phyloP scores from a whole-genome alignment of 2,329 filamentous ascomycete genomes.

The Colletotrichum falcatum region DNA sequence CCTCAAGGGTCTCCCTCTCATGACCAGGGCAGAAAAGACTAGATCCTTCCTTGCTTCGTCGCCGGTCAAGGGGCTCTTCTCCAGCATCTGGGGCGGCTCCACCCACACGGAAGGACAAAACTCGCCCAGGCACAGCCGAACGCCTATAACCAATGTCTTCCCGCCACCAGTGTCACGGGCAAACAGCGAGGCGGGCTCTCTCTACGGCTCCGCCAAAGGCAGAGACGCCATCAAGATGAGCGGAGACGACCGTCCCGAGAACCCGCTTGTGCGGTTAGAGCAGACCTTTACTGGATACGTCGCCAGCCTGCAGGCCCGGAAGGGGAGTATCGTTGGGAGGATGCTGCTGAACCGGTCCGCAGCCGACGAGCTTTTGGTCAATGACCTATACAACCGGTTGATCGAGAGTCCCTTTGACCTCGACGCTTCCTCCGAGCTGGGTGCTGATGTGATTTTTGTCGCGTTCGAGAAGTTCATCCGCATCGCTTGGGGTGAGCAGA shows the following conservation, averaged over 20 bases:
- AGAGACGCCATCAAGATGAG: slow-evolving; percentile 57
- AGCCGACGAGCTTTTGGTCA: slow-evolving; percentile 84
- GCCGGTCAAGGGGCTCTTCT: slow-evolving; percentile 85
- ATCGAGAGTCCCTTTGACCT: slow-evolving; percentile 86
- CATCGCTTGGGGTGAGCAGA: slow-evolving; percentile 88
- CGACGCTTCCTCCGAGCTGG: slow-evolving; percentile 79
- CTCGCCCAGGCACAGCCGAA: slow-evolving; percentile 55
- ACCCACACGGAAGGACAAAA: slow-evolving; percentile 56
- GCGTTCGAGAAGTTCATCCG: slow-evolving; percentile 94
- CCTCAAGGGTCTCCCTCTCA: slow-evolving; percentile 75
- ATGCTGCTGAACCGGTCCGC: slow-evolving; percentile 76
- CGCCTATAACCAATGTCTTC: slow-evolving; percentile 54
- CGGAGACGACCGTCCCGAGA: slow-evolving; percentile 68
- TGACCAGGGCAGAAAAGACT: slow-evolving; percentile 72
- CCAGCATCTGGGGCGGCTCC: slow-evolving; percentile 79
- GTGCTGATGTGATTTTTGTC: slow-evolving; percentile 87
- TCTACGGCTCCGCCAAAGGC: slow-evolving; percentile 66
- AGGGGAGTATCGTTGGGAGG: slow-evolving; percentile 86
- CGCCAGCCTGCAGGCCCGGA: slow-evolving; percentile 83
- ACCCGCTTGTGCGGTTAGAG: slow-evolving; percentile 80
- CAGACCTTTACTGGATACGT: slow-evolving; percentile 88
- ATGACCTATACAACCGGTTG: slow-evolving; percentile 90
- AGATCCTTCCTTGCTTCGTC: slow-evolving; percentile 82
- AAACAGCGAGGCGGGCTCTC: slow-evolving; percentile 61
- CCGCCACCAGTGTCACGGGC: slow-evolving; percentile 54